Conservation (phyloP, 2,329 filamentous ascomycete species). For the Berkeleyomyces basicola region DNA sequence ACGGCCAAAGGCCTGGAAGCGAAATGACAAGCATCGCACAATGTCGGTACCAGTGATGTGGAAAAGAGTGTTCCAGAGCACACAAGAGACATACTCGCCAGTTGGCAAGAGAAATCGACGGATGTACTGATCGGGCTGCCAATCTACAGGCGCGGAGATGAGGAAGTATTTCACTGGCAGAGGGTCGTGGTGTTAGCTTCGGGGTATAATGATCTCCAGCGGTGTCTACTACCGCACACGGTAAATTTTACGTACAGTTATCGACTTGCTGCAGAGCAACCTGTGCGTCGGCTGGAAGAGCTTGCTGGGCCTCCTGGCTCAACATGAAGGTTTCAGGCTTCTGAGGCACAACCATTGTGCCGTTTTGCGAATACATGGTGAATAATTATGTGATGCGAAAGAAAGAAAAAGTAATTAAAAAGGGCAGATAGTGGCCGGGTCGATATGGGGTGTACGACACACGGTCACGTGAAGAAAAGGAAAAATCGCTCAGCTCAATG, state of each 20-base stretch:
- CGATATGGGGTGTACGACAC: neutral
- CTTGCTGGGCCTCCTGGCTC: conserved; percentile 91
- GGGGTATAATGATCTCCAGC: neutral
- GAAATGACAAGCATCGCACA: conserved; percentile 90
- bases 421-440: neutral
- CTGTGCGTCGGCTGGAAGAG: conserved; percentile 87
- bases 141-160: conserved; percentile 95
- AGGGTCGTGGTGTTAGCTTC: conserved; percentile 15
- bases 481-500: conserved; percentile 13
- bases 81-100: conserved; percentile 96
- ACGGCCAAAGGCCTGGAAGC: conserved; percentile 95
- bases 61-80: conserved; percentile 98
- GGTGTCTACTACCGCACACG: too few species aligned
- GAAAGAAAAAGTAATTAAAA: conserved; percentile 1
- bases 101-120: conserved; percentile 88
- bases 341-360: conserved; percentile 77
- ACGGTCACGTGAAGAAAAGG: neutral
- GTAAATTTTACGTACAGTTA: conserved; percentile 50
- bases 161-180: conserved; percentile 91
- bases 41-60: conserved; percentile 99
- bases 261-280: conserved; percentile 96
- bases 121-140: conserved; percentile 93
- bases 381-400: conserved; percentile 5
- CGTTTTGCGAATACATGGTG: conserved; percentile 65
- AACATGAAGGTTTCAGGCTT: conserved; percentile 99